These are phyloP conservation scores for Beauveria brongniartii DNA, from an alignment of 2,329 filamentous ascomycete genomes.

Conservation along the genomic window DNA sequence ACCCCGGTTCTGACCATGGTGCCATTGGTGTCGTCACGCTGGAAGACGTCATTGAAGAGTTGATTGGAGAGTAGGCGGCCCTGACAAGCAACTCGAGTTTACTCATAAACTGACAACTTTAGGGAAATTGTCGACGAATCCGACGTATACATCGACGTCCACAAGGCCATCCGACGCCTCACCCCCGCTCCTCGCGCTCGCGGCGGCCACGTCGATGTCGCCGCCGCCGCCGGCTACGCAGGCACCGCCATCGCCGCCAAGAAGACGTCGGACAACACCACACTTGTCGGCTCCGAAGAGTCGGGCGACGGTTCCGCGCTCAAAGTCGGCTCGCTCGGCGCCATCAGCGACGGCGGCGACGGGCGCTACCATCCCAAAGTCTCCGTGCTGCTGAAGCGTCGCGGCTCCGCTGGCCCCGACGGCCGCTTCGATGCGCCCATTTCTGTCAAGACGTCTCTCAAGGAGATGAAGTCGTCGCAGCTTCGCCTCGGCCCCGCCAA, in stretches of 20 bases:
- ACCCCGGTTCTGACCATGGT: conserved; percentile 81
- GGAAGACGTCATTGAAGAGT: conserved; percentile 95
- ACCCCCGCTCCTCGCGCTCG: conserved; percentile 74
- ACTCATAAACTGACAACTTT: conserved; percentile 14
- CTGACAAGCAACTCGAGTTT: neutral
- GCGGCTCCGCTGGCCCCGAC: conserved; percentile 47
- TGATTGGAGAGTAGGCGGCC: conserved; percentile 82
- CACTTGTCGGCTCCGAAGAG: conserved; percentile 32
- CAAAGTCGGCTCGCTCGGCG: conserved; percentile 28
- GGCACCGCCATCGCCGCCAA: conserved; percentile 24
- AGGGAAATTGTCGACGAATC: conserved; percentile 99
- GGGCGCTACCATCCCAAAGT: conserved; percentile 38
- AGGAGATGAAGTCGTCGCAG: conserved; percentile 55
- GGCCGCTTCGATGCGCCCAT: conserved; percentile 41
- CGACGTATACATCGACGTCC: conserved; percentile 95
- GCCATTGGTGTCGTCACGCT: conserved; percentile 90
- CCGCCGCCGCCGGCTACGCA: conserved; percentile 22
- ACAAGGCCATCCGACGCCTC: conserved; percentile 90
- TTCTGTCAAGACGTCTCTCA: conserved; percentile 50
- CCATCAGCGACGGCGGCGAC: conserved; percentile 29
- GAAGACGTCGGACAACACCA: conserved; percentile 21
- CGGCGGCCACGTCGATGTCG: conserved; percentile 32
- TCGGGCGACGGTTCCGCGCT: conserved; percentile 28
- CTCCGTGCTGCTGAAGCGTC: conserved; percentile 52
- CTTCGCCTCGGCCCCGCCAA: conserved; percentile 61